These are phyloP conservation scores for Mycena epipterygia DNA, from an alignment of 768 basidiomycete genomes.

Conservation along the genomic window DNA sequence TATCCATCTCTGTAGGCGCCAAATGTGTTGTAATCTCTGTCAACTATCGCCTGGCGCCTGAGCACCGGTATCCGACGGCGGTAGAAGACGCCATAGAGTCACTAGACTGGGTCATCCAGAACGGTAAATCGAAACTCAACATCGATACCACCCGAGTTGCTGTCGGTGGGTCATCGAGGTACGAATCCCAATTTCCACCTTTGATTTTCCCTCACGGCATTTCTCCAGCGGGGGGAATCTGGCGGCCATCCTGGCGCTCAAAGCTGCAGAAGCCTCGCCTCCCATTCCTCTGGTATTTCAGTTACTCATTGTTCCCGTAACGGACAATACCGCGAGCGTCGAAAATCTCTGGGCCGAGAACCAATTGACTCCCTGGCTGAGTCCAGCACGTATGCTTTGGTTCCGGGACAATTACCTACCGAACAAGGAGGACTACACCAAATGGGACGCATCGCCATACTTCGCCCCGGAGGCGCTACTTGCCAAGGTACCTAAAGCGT, in stretches of 20 bases:
- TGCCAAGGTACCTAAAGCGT: constrained; percentile 65
- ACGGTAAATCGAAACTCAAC: constrained; percentile 61
- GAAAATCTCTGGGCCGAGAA: constrained; percentile 69
- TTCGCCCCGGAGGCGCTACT: constrained; percentile 72
- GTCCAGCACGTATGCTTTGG: constrained; percentile 79
- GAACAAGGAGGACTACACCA: constrained; percentile 66
- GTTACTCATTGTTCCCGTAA: constrained; percentile 79
- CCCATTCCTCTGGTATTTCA: constrained; percentile 71
- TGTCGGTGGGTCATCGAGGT: constrained; percentile 84
- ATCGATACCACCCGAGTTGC: constrained; percentile 69
- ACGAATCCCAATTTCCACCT: constrained; percentile 23
- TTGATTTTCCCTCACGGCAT: background rate
- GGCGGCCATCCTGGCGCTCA: constrained; percentile 74
- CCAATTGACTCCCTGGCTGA: constrained; percentile 69
- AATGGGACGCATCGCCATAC: constrained; percentile 81
- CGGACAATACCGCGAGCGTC: constrained; percentile 74
- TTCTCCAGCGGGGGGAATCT: constrained; percentile 76
- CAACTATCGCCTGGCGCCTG: constrained; percentile 81
- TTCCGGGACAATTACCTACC: constrained; percentile 80
- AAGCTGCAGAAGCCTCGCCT: constrained; percentile 63
- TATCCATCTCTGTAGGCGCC: constrained; percentile 55
- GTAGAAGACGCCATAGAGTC: constrained; percentile 80
- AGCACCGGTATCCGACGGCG: constrained; percentile 78
- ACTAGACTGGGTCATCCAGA: constrained; percentile 68
- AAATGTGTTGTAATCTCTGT: constrained; percentile 75